Conservation (phyloP, 805 yeast genomes). For the Monosporozyma aerobia region DNA sequence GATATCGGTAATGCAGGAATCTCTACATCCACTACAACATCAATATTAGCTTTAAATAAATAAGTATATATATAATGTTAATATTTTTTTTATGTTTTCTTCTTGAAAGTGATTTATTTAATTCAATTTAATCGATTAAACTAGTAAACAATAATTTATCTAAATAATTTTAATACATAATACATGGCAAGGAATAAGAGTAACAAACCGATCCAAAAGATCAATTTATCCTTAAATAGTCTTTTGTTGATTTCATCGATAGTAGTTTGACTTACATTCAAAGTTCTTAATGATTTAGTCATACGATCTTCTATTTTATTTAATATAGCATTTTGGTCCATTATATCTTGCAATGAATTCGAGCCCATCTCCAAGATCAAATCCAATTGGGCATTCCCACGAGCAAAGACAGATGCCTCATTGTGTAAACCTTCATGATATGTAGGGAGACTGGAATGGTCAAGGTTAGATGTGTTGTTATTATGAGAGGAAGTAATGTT, state of each 20-base stretch:
- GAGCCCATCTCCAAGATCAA: slow-evolving; percentile 86
- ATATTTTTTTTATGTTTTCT: neutral
- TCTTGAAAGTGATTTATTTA: neutral
- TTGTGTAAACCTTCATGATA: slow-evolving; percentile 56
- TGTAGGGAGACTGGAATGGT: slow-evolving; percentile 8
- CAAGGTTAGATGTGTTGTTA: neutral
- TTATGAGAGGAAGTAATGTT: slow-evolving; percentile 6
- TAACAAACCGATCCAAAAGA: slow-evolving; percentile 69
- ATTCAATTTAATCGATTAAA: neutral
- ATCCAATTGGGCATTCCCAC: slow-evolving; percentile 78
- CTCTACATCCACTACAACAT: neutral
- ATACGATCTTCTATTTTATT: slow-evolving; percentile 51
- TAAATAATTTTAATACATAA: slow-evolving; percentile 52
- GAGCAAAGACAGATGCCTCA: slow-evolving; percentile 53
- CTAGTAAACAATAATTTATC: slow-evolving; percentile 25
- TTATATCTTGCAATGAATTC: slow-evolving; percentile 72
- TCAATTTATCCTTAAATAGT: slow-evolving; percentile 76
- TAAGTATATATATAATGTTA: neutral
- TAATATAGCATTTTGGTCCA: slow-evolving; percentile 72
- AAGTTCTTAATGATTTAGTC: slow-evolving; percentile 60
- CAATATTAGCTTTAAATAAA: neutral
- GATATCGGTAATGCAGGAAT: neutral
- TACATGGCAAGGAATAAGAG: slow-evolving; percentile 59
- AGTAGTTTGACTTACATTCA: slow-evolving; percentile 82
- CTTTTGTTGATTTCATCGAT: slow-evolving; percentile 71